Conservation (phyloP, 371 early-diverging fungal genomes). For the Apophysomyces trapeziformis region DNA sequence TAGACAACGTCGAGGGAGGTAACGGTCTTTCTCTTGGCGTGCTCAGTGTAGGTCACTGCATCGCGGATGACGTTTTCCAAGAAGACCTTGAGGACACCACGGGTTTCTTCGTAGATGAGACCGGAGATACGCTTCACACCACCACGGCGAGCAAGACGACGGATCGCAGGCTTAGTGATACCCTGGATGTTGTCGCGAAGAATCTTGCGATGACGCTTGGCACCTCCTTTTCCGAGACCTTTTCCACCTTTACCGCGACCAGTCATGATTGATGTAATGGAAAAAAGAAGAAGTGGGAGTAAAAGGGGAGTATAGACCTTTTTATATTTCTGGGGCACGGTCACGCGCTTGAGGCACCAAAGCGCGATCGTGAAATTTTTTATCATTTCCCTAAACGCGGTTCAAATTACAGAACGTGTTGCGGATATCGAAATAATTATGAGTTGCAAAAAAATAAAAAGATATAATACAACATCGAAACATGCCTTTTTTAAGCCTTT, state of each 20-base stretch:
- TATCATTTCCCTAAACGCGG: slow-evolving; percentile 18
- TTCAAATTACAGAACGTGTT: slow-evolving; percentile 10
- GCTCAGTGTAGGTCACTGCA: slow-evolving; percentile 99
- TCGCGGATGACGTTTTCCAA: slow-evolving; percentile 98
- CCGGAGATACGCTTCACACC: slow-evolving; percentile 99
- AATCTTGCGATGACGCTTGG: slow-evolving; percentile 99
- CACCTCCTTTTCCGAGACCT: slow-evolving; percentile 97
- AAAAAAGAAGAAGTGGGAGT: slow-evolving; percentile 18
- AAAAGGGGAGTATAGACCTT: slow-evolving; percentile 19
- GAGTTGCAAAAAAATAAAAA: slow-evolving; percentile 7
- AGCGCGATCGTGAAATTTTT: slow-evolving; percentile 11
- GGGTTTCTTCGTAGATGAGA: slow-evolving; percentile 99
- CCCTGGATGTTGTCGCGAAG: slow-evolving; percentile 98
- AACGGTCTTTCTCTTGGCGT: slow-evolving; percentile 99
- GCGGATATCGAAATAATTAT: slow-evolving; percentile 10
- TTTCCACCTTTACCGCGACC: slow-evolving; percentile 98
- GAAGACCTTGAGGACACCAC: slow-evolving; percentile 96
- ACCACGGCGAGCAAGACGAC: slow-evolving; percentile 99
- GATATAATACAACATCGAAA: background rate
- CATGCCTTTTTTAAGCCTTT: background rate
- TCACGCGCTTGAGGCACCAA: slow-evolving; percentile 6
- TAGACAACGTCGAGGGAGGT: slow-evolving; percentile 91
- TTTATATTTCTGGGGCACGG: slow-evolving; percentile 16
- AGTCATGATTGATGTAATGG: slow-evolving; percentile 65
- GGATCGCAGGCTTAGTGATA: slow-evolving; percentile 99